Conservation (phyloP, 805 yeast genomes). For the Metschnikowia vanudenii region DNA sequence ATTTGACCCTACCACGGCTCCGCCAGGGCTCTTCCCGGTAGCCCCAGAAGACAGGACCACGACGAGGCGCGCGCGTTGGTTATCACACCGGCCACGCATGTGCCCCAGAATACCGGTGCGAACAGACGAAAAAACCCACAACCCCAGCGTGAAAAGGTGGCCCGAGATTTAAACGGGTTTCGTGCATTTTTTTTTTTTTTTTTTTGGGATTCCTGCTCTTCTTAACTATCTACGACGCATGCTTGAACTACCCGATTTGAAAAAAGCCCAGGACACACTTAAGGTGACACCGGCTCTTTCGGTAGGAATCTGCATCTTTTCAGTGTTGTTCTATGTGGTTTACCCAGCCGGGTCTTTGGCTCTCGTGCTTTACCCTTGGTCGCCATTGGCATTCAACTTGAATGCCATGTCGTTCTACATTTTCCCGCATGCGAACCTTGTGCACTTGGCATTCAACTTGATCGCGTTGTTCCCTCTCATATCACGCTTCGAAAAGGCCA, state of each 20-base stretch:
- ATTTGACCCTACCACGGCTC: too few species aligned
- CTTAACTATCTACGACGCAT: too few species aligned
- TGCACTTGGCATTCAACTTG: constrained; percentile 63
- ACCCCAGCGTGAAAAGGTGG: not conserved
- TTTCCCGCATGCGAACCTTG: constrained; percentile 57
- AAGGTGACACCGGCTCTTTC: constrained; percentile 53
- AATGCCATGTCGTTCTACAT: constrained; percentile 69
- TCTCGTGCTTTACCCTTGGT: constrained; percentile 40
- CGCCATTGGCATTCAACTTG: constrained; percentile 47
- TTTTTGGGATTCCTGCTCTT: not conserved
- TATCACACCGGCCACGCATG: too few species aligned
- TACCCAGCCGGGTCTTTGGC: constrained; percentile 21
- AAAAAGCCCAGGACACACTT: constrained; percentile 6
- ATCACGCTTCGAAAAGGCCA: constrained; percentile 61
- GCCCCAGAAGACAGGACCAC: too few species aligned
- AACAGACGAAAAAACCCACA: not conserved
- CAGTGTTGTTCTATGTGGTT: constrained; percentile 43
- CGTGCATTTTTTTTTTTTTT: not conserved
- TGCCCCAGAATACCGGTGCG: too few species aligned
- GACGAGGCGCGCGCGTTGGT: too few species aligned
- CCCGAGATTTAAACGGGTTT: too few species aligned
- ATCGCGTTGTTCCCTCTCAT: constrained; percentile 58
- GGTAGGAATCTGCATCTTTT: constrained; percentile 58
- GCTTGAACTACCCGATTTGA: not conserved
- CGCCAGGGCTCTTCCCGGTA: too few species aligned